phyloP scores from a whole-genome alignment of 148 eudicot genomes.

The Mesembryanthemum crystallinum region DNA sequence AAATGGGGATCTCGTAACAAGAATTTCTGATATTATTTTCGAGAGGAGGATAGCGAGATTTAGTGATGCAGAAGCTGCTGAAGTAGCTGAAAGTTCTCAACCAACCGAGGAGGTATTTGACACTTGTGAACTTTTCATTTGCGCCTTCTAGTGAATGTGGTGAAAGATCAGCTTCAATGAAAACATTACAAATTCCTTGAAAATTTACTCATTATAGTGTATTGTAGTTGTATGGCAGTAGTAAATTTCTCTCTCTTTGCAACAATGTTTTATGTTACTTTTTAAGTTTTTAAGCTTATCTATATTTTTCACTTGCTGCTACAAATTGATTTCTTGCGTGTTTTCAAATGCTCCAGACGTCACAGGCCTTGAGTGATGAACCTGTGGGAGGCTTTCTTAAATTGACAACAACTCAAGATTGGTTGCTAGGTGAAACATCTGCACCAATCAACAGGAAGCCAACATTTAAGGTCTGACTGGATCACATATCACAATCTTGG shows the following conservation, averaged over 20 bases:
- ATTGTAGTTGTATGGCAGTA: not conserved
- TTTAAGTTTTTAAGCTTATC: not conserved
- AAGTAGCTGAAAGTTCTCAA: constrained; percentile 16
- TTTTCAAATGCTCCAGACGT: not conserved
- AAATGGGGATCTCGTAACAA: constrained; percentile 45
- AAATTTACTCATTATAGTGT: not conserved
- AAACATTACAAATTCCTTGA: not conserved
- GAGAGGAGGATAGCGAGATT: constrained; percentile 18
- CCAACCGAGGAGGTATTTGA: constrained; percentile 25
- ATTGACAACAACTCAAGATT: constrained; percentile 66
- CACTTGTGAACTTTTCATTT: not conserved
- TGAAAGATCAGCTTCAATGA: not conserved
- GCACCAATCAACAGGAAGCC: constrained; percentile 75
- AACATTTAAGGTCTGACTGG: constrained; percentile 43
- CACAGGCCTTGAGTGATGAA: constrained; percentile 47
- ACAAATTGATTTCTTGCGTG: not conserved
- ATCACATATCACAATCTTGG: constrained; percentile 14
- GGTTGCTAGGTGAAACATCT: constrained; percentile 72
- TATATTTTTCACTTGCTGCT: not conserved
- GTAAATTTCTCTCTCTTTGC: not conserved
- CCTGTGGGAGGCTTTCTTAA: constrained; percentile 82
- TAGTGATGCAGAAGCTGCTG: constrained; percentile 13
- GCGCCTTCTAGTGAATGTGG: not conserved
- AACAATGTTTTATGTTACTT: not conserved
- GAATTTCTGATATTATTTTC: constrained; percentile 35